phyloP scores from a whole-genome alignment of 441 rosid species.

The Euphorbia schlechtendalii region DNA sequence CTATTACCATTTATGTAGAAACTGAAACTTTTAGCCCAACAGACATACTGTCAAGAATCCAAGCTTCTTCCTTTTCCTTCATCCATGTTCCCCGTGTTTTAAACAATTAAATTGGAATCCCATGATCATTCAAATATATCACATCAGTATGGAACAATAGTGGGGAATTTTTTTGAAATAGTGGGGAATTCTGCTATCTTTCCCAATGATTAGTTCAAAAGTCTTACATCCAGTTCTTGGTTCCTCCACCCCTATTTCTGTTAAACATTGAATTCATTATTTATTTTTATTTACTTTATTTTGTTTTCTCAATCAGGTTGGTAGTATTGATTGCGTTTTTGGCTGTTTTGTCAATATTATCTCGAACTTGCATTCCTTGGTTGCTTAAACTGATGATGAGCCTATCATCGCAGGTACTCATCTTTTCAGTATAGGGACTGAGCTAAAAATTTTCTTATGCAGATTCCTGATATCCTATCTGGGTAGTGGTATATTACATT shows the following conservation, averaged over 20 bases:
- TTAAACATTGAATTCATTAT: too few relatives aligned
- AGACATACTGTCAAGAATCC: background rate
- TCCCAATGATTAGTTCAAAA: background rate
- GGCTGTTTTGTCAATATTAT: conserved; percentile 60
- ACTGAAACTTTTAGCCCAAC: background rate
- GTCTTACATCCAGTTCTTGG: background rate
- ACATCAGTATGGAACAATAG: background rate
- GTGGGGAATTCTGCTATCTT: background rate
- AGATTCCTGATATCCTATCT: background rate
- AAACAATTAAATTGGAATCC: background rate
- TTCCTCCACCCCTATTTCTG: too few relatives aligned
- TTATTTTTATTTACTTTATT: too few relatives aligned
- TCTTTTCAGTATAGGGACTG: conserved; percentile 16
- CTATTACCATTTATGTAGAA: background rate
- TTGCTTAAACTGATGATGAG: conserved; percentile 92
- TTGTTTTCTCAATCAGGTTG: conserved; percentile 46
- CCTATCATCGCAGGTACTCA: conserved; percentile 72
- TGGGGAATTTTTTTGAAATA: background rate
- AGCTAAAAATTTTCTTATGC: background rate
- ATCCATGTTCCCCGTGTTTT: too few relatives aligned
- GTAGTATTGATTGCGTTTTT: conserved; percentile 69
- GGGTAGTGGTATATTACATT: background rate
- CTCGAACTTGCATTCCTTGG: conserved; percentile 86
- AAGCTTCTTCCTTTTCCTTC: background rate
- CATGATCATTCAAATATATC: background rate